A percentile compares a stretch with the other conserved stretches of the same genome.
Conservation (phyloP, 768 basidiomycete genomes). For the Collybiopsis confluens region DNA sequence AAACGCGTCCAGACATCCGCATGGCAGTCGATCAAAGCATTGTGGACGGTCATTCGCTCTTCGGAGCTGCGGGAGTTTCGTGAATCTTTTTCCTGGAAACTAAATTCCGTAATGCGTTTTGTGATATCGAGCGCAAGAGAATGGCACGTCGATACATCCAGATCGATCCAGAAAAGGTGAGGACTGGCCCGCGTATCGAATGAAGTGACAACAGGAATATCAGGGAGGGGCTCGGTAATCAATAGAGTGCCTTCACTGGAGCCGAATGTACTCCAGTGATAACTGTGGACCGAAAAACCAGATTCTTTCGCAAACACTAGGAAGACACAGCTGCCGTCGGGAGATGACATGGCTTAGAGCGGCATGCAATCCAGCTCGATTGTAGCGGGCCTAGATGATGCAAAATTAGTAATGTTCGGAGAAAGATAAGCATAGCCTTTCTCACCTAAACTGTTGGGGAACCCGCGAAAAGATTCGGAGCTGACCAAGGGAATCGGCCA, state of each 20-base stretch:
- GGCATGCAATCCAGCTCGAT: slow-evolving; percentile 34
- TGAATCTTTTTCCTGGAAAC: slow-evolving; percentile 41
- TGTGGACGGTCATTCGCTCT: slow-evolving; percentile 31
- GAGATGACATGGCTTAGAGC: slow-evolving; percentile 36
- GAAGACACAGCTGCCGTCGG: slow-evolving; percentile 52
- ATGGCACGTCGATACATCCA: slow-evolving; percentile 21
- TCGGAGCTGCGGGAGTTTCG: slow-evolving; percentile 11
- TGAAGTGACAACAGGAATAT: slow-evolving; percentile 34
- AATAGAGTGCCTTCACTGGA: slow-evolving; percentile 40
- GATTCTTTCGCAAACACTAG: slow-evolving; percentile 21
- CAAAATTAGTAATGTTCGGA: not conserved
- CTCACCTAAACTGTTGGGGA: slow-evolving; percentile 50
- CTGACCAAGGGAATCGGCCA: slow-evolving; percentile 40
- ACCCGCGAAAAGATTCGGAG: slow-evolving; percentile 52
- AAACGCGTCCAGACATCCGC: slow-evolving; percentile 58
- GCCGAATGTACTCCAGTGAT: slow-evolving; percentile 58
- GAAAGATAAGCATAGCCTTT: not conserved
- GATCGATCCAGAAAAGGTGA: slow-evolving; percentile 39
- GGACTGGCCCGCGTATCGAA: slow-evolving; percentile 35
- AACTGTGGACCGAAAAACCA: slow-evolving; percentile 28
- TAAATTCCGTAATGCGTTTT: slow-evolving; percentile 51
- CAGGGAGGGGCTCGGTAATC: slow-evolving; percentile 16
- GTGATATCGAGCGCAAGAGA: slow-evolving; percentile 51
- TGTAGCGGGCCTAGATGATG: slow-evolving; percentile 36
- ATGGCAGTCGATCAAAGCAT: slow-evolving; percentile 51